phyloP scores from a whole-genome alignment of 208 protist species.

The Leishmania braziliensis region DNA sequence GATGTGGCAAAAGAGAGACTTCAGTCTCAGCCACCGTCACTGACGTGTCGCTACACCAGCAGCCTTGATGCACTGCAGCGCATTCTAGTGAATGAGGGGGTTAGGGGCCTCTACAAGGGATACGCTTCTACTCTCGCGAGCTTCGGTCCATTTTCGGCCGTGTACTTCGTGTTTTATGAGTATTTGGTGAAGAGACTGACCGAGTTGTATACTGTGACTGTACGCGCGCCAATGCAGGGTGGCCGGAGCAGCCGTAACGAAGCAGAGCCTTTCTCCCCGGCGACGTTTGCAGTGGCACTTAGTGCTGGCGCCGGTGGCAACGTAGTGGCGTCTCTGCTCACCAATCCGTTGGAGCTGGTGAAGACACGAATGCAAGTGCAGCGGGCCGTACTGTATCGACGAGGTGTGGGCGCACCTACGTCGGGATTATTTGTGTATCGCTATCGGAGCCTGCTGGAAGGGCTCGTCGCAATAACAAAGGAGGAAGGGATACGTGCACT shows the following conservation, averaged over 20 bases:
- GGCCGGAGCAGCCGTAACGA: background rate
- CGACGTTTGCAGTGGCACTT: constrained; percentile 43
- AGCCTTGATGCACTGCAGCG: constrained; percentile 71
- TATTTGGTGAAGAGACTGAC: constrained; percentile 43
- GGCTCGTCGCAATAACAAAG: constrained; percentile 41
- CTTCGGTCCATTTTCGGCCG: constrained; percentile 90
- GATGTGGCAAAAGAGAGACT: constrained; percentile 89
- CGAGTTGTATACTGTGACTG: background rate
- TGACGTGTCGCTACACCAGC: constrained; percentile 59
- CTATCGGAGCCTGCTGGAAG: constrained; percentile 64
- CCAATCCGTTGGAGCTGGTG: constrained; percentile 90
- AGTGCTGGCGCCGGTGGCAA: constrained; percentile 60
- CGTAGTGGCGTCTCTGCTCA: constrained; percentile 64
- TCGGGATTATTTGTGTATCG: constrained; percentile 49
- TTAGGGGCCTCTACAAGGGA: constrained; percentile 83
- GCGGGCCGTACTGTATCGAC: constrained; percentile 44
- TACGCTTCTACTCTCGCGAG: constrained; percentile 84
- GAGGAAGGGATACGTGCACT: constrained; percentile 65
- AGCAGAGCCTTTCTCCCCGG: constrained; percentile 5
- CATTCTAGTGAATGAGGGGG: constrained; percentile 57
- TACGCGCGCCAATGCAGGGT: background rate
- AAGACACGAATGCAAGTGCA: constrained; percentile 93
- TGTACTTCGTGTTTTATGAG: constrained; percentile 91
- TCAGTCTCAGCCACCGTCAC: constrained; percentile 71
- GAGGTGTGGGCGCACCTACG: background rate